Conservation (phyloP, 768 basidiomycete genomes). For the Cystobasidium tubakii region DNA sequence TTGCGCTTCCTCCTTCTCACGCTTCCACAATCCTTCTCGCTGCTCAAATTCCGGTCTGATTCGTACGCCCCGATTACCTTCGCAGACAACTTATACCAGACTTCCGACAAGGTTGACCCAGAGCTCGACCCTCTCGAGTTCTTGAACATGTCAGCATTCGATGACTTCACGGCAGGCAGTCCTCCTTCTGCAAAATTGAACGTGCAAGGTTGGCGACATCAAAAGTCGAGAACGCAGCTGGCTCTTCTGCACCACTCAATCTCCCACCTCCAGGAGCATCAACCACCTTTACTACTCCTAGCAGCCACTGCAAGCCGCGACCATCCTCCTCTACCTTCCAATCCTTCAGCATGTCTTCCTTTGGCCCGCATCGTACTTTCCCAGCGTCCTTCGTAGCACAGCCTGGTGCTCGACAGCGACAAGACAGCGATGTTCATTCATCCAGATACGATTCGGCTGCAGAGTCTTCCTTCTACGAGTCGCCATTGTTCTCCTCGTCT, state of each 20-base stretch:
- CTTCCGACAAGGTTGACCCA: neutral
- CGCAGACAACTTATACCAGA: too few relatives aligned
- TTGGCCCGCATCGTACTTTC: neutral
- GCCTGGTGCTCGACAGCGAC: neutral
- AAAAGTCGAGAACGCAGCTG: neutral
- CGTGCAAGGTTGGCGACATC: neutral
- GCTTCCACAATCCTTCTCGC: neutral
- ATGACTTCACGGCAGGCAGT: neutral
- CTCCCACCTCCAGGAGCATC: neutral
- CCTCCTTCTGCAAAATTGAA: neutral
- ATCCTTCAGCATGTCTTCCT: neutral
- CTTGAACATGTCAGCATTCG: slow-evolving; percentile 9
- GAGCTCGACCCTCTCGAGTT: neutral
- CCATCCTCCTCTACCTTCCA: neutral
- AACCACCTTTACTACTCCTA: neutral
- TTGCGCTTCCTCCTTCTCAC: neutral
- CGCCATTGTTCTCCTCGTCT: slow-evolving; percentile 6
- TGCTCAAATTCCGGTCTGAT: neutral
- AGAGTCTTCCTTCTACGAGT: slow-evolving; percentile 15
- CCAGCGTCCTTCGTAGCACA: neutral
- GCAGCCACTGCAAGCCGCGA: slow-evolving; percentile 3
- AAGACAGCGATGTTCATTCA: slow-evolving; percentile 11
- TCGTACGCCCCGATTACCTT: neutral
- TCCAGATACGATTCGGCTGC: neutral
- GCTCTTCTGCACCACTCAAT: neutral